A percentile compares a stretch with the other conserved stretches of the same genome.
phyloP scores from a whole-genome alignment of 192 early-diverging fungal genomes.

The Linnemannia elongata region DNA sequence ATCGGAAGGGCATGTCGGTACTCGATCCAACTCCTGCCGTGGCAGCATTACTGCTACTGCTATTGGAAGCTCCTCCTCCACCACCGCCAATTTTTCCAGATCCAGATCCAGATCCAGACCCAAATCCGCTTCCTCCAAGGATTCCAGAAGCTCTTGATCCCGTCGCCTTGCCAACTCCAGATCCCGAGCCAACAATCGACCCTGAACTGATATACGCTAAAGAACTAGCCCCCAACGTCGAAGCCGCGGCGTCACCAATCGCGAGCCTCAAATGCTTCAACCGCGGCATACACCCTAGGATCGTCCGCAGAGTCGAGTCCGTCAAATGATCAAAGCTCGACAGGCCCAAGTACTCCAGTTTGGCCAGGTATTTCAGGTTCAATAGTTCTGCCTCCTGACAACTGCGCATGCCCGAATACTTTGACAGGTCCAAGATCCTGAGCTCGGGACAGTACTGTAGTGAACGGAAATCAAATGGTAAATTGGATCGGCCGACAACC shows the following conservation, averaged over 20 bases:
- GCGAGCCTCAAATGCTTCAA: conserved; percentile 43
- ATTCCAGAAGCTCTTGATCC: not conserved
- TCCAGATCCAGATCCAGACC: not conserved
- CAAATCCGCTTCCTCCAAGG: not conserved
- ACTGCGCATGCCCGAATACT: conserved; percentile 49
- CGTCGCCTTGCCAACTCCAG: conserved; percentile 6
- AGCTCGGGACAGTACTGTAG: conserved; percentile 47
- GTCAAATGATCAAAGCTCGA: conserved; percentile 55
- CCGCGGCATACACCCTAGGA: conserved; percentile 49
- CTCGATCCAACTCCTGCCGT: not conserved
- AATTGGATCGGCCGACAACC: conserved; percentile 48
- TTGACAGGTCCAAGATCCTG: conserved; percentile 44
- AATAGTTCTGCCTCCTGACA: conserved; percentile 36
- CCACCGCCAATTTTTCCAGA: not conserved
- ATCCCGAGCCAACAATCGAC: not conserved
- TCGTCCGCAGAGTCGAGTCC: conserved; percentile 45
- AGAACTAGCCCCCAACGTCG: conserved; percentile 1
- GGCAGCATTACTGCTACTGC: not conserved
- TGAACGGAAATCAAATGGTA: conserved; percentile 48
- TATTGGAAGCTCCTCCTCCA: not conserved
- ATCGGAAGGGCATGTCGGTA: conserved; percentile 4
- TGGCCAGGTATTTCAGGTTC: conserved; percentile 40
- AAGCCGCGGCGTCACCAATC: conserved; percentile 32
- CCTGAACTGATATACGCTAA: not conserved
- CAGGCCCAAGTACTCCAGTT: conserved; percentile 45